A percentile compares a stretch with the other conserved stretches of the same genome.
These are phyloP conservation scores for Chrysoporthe deuterocubensis DNA, from an alignment of 2,329 filamentous ascomycete species.

Conservation along the genomic window DNA sequence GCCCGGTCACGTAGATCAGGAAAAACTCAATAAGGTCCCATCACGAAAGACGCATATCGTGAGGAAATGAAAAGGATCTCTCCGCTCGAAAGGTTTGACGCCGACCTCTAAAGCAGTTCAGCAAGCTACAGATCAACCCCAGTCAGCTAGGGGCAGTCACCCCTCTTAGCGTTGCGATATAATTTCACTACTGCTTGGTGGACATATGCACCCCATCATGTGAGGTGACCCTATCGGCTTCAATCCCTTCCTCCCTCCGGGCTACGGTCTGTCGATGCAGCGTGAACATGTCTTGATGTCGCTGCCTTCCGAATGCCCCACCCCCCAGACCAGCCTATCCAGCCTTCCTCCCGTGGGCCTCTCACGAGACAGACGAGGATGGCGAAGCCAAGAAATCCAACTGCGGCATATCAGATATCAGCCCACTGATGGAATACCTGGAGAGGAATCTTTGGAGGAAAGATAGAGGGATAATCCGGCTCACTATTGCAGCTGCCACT, in stretches of 20 bases:
- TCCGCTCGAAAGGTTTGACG: too few relatives aligned
- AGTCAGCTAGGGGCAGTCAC: too few relatives aligned
- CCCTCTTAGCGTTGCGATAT: too few relatives aligned
- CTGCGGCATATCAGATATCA: slow-evolving; percentile 24
- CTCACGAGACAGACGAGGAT: slow-evolving; percentile 42
- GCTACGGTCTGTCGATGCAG: background rate
- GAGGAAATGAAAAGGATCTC: too few relatives aligned
- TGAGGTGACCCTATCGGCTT: background rate
- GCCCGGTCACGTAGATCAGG: too few relatives aligned
- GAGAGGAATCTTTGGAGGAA: background rate
- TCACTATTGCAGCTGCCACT: slow-evolving; percentile 49
- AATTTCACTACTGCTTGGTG: too few relatives aligned
- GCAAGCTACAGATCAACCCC: too few relatives aligned
- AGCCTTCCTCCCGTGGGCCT: slow-evolving; percentile 46
- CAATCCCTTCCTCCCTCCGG: background rate
- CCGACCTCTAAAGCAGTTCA: too few relatives aligned
- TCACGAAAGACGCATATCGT: too few relatives aligned
- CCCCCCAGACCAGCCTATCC: slow-evolving; percentile 49
- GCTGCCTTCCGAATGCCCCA: slow-evolving; percentile 41
- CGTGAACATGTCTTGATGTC: background rate
- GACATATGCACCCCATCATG: too few relatives aligned
- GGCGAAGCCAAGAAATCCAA: slow-evolving; percentile 44
- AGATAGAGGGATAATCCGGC: slow-evolving; percentile 23
- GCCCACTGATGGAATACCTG: background rate
- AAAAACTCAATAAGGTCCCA: too few relatives aligned